Conservation (phyloP, 352 stramenopile species). For the Chloridella minuta region DNA sequence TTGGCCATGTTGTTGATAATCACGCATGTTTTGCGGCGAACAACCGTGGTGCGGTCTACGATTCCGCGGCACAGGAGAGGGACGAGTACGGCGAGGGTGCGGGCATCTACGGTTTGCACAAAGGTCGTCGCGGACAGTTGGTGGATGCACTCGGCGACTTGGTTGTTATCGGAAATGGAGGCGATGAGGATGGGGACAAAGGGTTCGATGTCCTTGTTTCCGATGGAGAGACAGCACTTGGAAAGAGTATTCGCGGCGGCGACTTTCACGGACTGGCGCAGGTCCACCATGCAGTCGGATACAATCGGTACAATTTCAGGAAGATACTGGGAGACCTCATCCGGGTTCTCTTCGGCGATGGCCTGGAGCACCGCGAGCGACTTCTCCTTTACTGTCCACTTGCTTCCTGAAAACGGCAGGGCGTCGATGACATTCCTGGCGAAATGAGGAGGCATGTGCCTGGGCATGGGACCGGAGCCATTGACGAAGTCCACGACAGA, state of each 20-base stretch:
- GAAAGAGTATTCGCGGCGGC: slow-evolving; percentile 49
- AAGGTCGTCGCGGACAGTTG: slow-evolving; percentile 91
- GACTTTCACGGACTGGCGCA: slow-evolving; percentile 84
- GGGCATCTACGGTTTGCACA: slow-evolving; percentile 79
- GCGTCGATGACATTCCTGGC: too few species aligned
- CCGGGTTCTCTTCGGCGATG: slow-evolving; percentile 54
- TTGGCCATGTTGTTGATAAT: slow-evolving; percentile 99
- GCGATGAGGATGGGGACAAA: slow-evolving; percentile 83
- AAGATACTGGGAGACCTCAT: slow-evolving; percentile 63
- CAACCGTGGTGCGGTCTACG: slow-evolving; percentile 55
- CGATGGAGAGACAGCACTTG: slow-evolving; percentile 67
- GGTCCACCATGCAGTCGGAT: slow-evolving; percentile 92
- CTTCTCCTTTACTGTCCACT: too few species aligned
- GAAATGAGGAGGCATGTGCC: too few species aligned
- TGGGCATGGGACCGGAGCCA: too few species aligned
- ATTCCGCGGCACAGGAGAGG: slow-evolving; percentile 69
- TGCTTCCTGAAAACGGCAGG: too few species aligned
- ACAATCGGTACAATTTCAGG: slow-evolving; percentile 80
- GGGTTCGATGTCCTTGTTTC: slow-evolving; percentile 95
- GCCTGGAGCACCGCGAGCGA: slow-evolving; percentile 55
- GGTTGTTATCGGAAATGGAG: slow-evolving; percentile 71
- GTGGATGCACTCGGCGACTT: slow-evolving; percentile 93
- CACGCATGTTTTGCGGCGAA: slow-evolving; percentile 79
- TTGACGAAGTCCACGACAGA: too few species aligned
- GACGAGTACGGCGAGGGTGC: slow-evolving; percentile 77